Percentiles rank a stretch among this genome's conserved stretches.
Evolutionary conservation across 805 yeast genomes (phyloP).

Genomic region (Kuraishia hungarica): DNA sequence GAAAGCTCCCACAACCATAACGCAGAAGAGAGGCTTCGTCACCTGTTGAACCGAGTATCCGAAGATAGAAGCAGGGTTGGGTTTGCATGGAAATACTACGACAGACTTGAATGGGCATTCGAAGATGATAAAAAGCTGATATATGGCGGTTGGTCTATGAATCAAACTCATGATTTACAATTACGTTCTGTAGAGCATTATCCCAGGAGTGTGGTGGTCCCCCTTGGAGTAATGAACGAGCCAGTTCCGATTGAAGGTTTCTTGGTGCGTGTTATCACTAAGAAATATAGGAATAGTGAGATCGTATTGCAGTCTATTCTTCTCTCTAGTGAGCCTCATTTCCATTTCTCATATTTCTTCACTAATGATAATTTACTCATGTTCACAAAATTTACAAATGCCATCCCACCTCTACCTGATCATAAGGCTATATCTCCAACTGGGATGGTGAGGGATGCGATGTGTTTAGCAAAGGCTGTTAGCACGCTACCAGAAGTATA

Average conservation of each 20-base stretch:
- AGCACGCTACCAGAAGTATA: conserved; percentile 27
- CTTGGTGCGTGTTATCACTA: conserved; percentile 45
- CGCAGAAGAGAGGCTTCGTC: background rate
- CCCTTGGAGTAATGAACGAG: conserved; percentile 27
- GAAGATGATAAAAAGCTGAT: conserved; percentile 34
- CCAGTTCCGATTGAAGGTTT: conserved; percentile 84
- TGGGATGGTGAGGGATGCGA: conserved; percentile 20
- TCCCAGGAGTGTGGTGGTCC: conserved; percentile 18
- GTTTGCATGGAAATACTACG: conserved; percentile 59
- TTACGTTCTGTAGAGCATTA: conserved; percentile 39
- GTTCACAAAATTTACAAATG: conserved; percentile 43
- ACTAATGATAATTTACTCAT: conserved; percentile 56
- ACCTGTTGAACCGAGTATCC: background rate
- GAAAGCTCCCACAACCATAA: background rate
- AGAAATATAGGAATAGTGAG: conserved; percentile 27
- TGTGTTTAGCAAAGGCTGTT: conserved; percentile 13
- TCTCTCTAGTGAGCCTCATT: conserved; percentile 18
- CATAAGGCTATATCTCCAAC: conserved; percentile 23
- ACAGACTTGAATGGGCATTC: conserved; percentile 64
- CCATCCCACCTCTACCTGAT: conserved; percentile 48
- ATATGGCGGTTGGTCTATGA: conserved; percentile 33
- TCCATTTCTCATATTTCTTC: conserved; percentile 53
- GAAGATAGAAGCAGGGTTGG: conserved; percentile 21
- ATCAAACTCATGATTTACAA: conserved; percentile 48
- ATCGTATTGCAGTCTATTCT: background rate